phyloP scores from a whole-genome alignment of 2,329 filamentous ascomycete species.

The Penicillium sp. region DNA sequence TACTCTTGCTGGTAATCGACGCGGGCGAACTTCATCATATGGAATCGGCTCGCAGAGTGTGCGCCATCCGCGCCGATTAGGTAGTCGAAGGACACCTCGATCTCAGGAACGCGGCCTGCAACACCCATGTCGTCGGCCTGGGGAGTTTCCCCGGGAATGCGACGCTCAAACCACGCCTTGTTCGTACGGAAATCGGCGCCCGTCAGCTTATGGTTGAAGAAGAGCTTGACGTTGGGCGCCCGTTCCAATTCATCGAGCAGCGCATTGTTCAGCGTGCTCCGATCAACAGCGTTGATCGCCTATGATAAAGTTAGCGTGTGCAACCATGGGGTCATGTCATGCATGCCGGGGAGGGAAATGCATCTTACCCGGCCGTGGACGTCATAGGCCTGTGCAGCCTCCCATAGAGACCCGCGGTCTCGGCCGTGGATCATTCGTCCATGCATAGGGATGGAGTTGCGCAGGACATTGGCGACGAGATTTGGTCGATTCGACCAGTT shows the following conservation, averaged over 20 bases:
- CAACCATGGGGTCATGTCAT: conserved; percentile 7
- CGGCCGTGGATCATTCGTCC: conserved; percentile 93
- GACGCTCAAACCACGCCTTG: conserved; percentile 81
- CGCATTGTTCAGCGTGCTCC: conserved; percentile 75
- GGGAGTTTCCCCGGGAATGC: conserved; percentile 32
- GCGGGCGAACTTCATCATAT: conserved; percentile 90
- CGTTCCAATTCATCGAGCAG: conserved; percentile 79
- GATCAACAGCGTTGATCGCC: conserved; percentile 83
- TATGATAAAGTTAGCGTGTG: conserved; percentile 35
- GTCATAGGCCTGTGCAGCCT: conserved; percentile 86
- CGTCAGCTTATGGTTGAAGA: conserved; percentile 90
- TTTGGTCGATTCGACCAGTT: conserved; percentile 63
- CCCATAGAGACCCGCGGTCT: conserved; percentile 64
- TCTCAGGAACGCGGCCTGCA: conserved; percentile 59
- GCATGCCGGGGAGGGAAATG: conserved; percentile 11
- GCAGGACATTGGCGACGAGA: conserved; percentile 71
- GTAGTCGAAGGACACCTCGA: conserved; percentile 84
- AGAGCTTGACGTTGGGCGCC: conserved; percentile 84
- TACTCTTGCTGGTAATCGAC: conserved; percentile 94
- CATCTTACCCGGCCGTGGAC: conserved; percentile 73
- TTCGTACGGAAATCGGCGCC: conserved; percentile 78
- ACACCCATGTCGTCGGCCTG: conserved; percentile 30
- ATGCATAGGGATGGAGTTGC: conserved; percentile 83
- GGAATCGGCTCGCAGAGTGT: conserved; percentile 84
- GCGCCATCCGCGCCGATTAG: conserved; percentile 94